These are phyloP conservation scores for Ceratocystis colombiana DNA, from an alignment of 2,329 filamentous ascomycete genomes.

Conservation along the genomic window DNA sequence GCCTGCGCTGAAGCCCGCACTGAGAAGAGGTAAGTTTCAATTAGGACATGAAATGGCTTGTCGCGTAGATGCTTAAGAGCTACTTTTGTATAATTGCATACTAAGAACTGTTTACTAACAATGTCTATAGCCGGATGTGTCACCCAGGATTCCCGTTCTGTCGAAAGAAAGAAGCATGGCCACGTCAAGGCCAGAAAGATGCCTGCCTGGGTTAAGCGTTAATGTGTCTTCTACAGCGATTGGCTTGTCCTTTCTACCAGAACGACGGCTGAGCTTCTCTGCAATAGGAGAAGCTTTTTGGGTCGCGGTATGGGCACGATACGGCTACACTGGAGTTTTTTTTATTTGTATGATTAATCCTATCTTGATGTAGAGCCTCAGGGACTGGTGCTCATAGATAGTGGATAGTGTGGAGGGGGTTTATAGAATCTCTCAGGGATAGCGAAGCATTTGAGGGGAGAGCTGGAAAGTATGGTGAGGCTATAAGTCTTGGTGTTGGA, in stretches of 20 bases:
- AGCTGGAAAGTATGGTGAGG: background rate
- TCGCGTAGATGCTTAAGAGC: constrained; percentile 20
- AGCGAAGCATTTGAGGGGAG: background rate
- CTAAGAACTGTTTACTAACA: constrained; percentile 36
- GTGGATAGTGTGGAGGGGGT: background rate
- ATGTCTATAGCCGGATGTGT: constrained; percentile 68
- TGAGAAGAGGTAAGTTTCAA: constrained; percentile 70
- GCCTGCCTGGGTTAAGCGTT: constrained; percentile 92
- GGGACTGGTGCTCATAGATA: background rate
- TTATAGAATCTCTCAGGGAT: background rate
- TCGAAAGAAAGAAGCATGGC: constrained; percentile 97
- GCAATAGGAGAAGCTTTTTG: background rate
- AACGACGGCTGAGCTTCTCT: background rate
- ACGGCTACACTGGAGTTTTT: background rate
- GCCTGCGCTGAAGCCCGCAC: constrained; percentile 74
- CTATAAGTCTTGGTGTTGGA: background rate
- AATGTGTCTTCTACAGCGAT: constrained; percentile 28
- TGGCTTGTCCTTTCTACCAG: background rate
- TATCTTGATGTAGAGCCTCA: background rate
- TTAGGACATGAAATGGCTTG: too few species aligned
- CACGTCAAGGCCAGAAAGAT: constrained; percentile 96
- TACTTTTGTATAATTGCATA: constrained; percentile 10
- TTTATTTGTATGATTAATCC: constrained; percentile 12
- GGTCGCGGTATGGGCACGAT: background rate
- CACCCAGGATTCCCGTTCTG: constrained; percentile 78